These are phyloP conservation scores for Exophiala sp. DNA, from an alignment of 2,329 filamentous ascomycete species.

Conservation along the genomic window DNA sequence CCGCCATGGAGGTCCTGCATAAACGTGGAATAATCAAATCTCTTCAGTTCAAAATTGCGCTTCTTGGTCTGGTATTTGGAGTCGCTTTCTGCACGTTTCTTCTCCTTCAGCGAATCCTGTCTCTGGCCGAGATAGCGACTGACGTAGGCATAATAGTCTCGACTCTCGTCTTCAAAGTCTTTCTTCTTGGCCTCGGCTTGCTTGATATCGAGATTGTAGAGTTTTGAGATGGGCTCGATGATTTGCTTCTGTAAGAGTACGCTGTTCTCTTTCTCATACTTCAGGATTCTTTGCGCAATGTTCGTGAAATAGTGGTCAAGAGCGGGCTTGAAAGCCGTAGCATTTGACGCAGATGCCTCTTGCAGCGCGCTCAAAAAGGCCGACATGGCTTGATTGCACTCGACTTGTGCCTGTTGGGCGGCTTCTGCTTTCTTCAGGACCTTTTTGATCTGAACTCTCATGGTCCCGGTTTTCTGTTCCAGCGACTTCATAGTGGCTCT, in stretches of 20 bases:
- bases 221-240: slow-evolving; percentile 83
- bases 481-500: slow-evolving; percentile 93
- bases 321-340: slow-evolving; percentile 92
- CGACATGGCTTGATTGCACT: slow-evolving; percentile 78
- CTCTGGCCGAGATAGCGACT: slow-evolving; percentile 92
- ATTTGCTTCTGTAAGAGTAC: slow-evolving; percentile 82
- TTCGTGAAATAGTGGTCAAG: slow-evolving; percentile 98
- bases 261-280: slow-evolving; percentile 80
- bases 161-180: slow-evolving; percentile 97
- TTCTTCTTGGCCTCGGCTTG: slow-evolving; percentile 94
- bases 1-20: slow-evolving; percentile 99
- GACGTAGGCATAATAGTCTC: slow-evolving; percentile 95
- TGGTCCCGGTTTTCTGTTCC: slow-evolving; percentile 92
- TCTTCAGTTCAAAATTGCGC: slow-evolving; percentile 90
- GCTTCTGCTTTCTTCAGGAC: slow-evolving; percentile 91
- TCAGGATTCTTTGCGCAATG: slow-evolving; percentile 82
- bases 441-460: slow-evolving; percentile 92
- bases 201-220: slow-evolving; percentile 96
- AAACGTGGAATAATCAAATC: slow-evolving; percentile 97
- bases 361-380: slow-evolving; percentile 79
- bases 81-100: slow-evolving; percentile 91
- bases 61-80: slow-evolving; percentile 93
- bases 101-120: slow-evolving; percentile 92
- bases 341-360: slow-evolving; percentile 84
- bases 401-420: slow-evolving; percentile 69